Evolutionary conservation across 108 stramenopile species (phyloP).

Genomic region (Cafeteria roenbergensis): DNA sequence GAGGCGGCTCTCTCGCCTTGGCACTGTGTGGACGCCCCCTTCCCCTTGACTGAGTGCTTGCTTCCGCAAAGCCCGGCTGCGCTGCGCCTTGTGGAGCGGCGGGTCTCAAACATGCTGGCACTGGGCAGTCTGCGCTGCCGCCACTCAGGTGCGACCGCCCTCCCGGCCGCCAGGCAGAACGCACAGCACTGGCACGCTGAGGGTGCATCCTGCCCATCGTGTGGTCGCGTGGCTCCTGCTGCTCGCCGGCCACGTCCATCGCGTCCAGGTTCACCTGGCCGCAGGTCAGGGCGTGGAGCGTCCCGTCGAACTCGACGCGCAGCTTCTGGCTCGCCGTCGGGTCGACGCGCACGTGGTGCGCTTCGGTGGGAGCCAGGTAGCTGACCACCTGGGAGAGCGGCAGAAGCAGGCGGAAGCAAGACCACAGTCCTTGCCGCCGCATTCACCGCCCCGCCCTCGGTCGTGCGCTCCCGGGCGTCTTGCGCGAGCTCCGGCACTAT

Average conservation of each 20-base stretch:
- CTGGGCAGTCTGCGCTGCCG: too few species aligned
- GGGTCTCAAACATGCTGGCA: too few species aligned
- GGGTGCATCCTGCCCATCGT: too few species aligned
- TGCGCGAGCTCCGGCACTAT: background rate
- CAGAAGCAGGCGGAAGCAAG: background rate
- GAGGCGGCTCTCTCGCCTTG: too few species aligned
- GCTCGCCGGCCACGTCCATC: conserved; percentile 95
- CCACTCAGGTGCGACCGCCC: too few species aligned
- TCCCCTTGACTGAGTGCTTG: too few species aligned
- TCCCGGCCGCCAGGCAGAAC: too few species aligned
- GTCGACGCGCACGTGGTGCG: conserved; percentile 28
- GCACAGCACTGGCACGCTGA: too few species aligned
- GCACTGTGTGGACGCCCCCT: too few species aligned
- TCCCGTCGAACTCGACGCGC: conserved; percentile 77
- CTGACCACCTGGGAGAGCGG: background rate
- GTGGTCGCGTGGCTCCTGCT: conserved; percentile 72
- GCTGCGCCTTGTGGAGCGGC: too few species aligned
- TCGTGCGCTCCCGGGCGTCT: background rate
- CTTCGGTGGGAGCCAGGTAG: background rate
- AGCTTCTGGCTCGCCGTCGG: conserved; percentile 58
- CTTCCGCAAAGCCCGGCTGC: too few species aligned
- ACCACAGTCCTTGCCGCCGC: background rate
- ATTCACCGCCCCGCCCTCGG: background rate
- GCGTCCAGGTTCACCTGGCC: conserved; percentile 85
- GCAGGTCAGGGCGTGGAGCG: conserved; percentile 80